Evolutionary conservation across 768 basidiomycete species (phyloP).

Genomic region (Collybiopsis confluens): DNA sequence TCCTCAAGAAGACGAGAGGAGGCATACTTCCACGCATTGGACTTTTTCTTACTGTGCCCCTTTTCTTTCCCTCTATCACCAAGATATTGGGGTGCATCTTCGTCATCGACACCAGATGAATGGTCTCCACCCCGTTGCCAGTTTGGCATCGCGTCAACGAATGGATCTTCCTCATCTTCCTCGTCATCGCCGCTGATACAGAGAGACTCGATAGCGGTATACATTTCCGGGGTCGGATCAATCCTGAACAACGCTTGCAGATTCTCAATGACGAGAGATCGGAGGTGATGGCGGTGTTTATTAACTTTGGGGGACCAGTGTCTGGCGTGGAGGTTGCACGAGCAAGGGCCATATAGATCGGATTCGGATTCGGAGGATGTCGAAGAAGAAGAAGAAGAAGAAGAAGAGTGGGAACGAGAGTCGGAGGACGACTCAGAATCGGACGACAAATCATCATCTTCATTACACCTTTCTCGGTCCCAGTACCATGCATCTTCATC

Average conservation of each 20-base stretch:
- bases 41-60: no score
- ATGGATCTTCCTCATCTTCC: no score
- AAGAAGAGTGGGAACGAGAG: no score
- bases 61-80: no score
- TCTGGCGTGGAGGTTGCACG: conserved; percentile 24
- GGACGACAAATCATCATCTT: no score
- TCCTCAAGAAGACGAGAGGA: conserved; percentile 18
- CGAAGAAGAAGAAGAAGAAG: no score
- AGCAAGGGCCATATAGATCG: conserved; percentile 16
- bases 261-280: conserved; percentile 24
- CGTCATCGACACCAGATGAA: no score
- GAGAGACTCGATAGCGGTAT: conserved; percentile 22
- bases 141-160: no score
- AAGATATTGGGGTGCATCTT: no score
- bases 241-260: conserved; percentile 30
- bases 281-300: conserved; percentile 33
- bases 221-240: conserved; percentile 29
- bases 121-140: no score
- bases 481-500: background rate
- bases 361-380: conserved; percentile 3
- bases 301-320: conserved; percentile 32
- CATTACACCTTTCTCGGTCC: background rate
- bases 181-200: conserved; percentile 18
- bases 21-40: no score
- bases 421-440: no score